phyloP scores from a whole-genome alignment of 805 yeast species.

The Jamesozyma rosinii region DNA sequence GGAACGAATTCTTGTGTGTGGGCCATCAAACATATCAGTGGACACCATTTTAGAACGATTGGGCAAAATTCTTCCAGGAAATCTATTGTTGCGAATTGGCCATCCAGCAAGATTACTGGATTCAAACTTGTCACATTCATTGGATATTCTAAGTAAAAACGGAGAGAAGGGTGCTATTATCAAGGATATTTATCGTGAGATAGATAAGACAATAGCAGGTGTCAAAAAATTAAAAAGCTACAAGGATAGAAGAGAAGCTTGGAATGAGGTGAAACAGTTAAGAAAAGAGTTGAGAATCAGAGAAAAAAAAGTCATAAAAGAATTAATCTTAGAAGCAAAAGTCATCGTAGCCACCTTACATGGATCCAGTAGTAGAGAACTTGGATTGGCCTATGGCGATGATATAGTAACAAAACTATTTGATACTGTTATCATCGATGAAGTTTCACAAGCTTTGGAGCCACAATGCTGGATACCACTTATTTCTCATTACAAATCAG shows the following conservation, averaged over 20 bases:
- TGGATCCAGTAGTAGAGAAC: constrained; percentile 70
- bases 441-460: constrained; percentile 87
- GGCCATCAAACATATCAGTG: constrained; percentile 87
- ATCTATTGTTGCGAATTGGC: constrained; percentile 68
- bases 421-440: constrained; percentile 83
- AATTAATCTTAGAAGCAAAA: constrained; percentile 48
- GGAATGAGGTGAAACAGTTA: constrained; percentile 57
- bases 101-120: constrained; percentile 83
- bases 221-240: constrained; percentile 55
- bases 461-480: constrained; percentile 97
- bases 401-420: constrained; percentile 35
- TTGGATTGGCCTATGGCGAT: constrained; percentile 41
- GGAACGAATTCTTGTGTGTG: constrained; percentile 68
- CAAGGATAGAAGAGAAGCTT: constrained; percentile 55
- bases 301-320: constrained; percentile 53
- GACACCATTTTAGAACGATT: constrained; percentile 84
- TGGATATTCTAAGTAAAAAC: constrained; percentile 59
- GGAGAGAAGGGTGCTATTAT: constrained; percentile 53
- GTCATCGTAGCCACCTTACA: constrained; percentile 81
- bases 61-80: constrained; percentile 34
- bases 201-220: constrained; percentile 47
- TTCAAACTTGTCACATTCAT: constrained; percentile 55
- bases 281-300: constrained; percentile 61
- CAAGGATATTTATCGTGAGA: constrained; percentile 61
- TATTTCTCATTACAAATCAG: constrained; percentile 47